Base-by-base conservation (phyloP, 2,329 filamentous ascomycete species). In the Curvularia verruculosa region DNA sequence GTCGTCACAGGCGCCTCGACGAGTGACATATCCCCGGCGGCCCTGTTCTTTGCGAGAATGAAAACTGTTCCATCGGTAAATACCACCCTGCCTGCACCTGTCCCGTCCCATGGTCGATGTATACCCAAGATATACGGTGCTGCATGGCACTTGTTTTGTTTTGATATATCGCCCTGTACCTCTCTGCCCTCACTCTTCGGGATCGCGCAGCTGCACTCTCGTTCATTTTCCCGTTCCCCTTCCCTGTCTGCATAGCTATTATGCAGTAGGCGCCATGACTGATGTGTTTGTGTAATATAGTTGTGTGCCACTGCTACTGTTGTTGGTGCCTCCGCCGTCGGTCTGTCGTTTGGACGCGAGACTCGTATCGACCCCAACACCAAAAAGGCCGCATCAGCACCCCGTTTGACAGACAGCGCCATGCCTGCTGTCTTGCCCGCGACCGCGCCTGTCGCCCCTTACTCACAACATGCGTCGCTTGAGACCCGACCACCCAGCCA, bases 251-350 rank as follows among this genome's bases (percentile, higher is more conserved):
- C 57, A 43, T 46, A 52, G 31, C 29, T 47, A 56, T 69, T 72
- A 2, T 57, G 59, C 61, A 71, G 67, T 59, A 61, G 57, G 54
- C 59, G 64, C 66, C 60, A 68, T 74, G 64, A 73, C 75, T 77
- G 72, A 77, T 73, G 65, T 67, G 69, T 64, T 64, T 45, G 66
- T 62, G 68, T 72, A 61, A 69, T 65, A 73, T 73, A 87, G 85
- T 81, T 88, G 68, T 86, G 84, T 84, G 86, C 85, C 69, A 78
- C 85, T 73, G 84, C 84, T 79, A 86, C 84, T 68, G 72, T 76
- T 70, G 79, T 87, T 76, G 84, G 84, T 73, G 81, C 86, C 64
- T 85, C 85, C 64, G 81, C 83, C 54, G 79, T 85, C 56, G 85
- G 86, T 59, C 79, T 85, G 63, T 83, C 83, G 54, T 79, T 87